phyloP scores from a whole-genome alignment of 1,284 basidiomycete genomes.

The Mycena sp. region DNA sequence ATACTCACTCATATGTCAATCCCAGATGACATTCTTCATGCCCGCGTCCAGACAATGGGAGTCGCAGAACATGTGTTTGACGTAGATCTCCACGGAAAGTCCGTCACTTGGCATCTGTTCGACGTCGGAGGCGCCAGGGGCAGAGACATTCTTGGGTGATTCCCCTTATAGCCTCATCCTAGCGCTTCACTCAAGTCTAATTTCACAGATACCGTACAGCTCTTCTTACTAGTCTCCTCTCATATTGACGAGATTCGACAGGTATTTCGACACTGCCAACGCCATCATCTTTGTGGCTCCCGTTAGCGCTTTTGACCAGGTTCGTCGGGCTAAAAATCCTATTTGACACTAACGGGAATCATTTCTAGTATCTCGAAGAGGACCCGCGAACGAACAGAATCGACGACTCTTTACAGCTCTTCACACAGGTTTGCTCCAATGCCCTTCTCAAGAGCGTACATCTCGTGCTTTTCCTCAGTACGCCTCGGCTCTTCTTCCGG shows the following conservation, averaged over 20 bases:
- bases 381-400: slow-evolving; percentile 84
- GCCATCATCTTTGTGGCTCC: slow-evolving; percentile 89
- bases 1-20: slow-evolving; percentile 37
- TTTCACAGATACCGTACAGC: slow-evolving; percentile 58
- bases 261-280: slow-evolving; percentile 87
- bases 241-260: no score
- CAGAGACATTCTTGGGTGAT: slow-evolving; percentile 82
- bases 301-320: slow-evolving; percentile 89
- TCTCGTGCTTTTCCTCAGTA: slow-evolving; percentile 82
- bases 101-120: slow-evolving; percentile 81
- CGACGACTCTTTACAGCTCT: slow-evolving; percentile 85
- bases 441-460: slow-evolving; percentile 80
- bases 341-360: background rate
- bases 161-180: slow-evolving; percentile 10
- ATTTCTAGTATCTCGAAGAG: slow-evolving; percentile 79
- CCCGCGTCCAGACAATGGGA: slow-evolving; percentile 86
- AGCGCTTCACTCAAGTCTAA: no score
- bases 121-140: slow-evolving; percentile 86
- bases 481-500: slow-evolving; percentile 43
- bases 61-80: slow-evolving; percentile 82
- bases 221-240: no score
- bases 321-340: slow-evolving; percentile 38
- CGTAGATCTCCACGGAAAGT: slow-evolving; percentile 77
- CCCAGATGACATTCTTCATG: slow-evolving; percentile 83
- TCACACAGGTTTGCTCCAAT: slow-evolving; percentile 86